These are phyloP conservation scores for Scutellaria minor DNA, from an alignment of 257 asterid species.

Conservation along the genomic window DNA sequence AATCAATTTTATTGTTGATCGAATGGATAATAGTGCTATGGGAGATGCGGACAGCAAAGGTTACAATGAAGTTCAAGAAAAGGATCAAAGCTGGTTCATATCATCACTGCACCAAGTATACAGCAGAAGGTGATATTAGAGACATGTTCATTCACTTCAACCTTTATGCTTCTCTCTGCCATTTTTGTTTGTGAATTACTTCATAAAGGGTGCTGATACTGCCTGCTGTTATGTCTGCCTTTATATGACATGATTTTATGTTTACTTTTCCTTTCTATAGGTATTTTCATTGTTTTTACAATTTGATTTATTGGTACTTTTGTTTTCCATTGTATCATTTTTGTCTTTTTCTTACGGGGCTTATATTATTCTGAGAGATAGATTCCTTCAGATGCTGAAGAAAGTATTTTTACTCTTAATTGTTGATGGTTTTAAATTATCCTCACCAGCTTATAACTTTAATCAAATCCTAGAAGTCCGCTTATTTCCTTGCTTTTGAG, in stretches of 20 bases:
- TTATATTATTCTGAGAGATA: constrained; percentile 19
- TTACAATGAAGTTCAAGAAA: constrained; percentile 63
- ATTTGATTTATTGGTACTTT: constrained; percentile 20
- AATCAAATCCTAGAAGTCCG: constrained; percentile 26
- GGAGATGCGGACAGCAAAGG: constrained; percentile 61
- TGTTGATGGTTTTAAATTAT: constrained; percentile 26
- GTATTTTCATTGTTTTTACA: background rate
- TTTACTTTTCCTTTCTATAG: constrained; percentile 8
- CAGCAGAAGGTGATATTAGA: constrained; percentile 87
- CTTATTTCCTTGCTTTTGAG: constrained; percentile 31
- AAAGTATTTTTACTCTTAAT: constrained; percentile 19
- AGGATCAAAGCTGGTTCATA: constrained; percentile 92
- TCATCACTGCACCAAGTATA: constrained; percentile 95
- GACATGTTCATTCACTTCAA: constrained; percentile 34
- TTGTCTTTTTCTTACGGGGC: constrained; percentile 8
- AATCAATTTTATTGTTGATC: constrained; percentile 87
- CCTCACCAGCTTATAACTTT: constrained; percentile 28
- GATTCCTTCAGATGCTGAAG: constrained; percentile 12
- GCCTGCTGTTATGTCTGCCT: constrained; percentile 28
- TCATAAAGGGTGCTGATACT: constrained; percentile 21
- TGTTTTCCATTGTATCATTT: background rate
- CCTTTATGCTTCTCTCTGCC: constrained; percentile 32
- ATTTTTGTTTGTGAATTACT: constrained; percentile 6
- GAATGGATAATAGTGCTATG: constrained; percentile 50
- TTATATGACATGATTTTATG: constrained; percentile 25